Conservation (phyloP, 768 basidiomycete species). For the Clitopilus passeckerianus region DNA sequence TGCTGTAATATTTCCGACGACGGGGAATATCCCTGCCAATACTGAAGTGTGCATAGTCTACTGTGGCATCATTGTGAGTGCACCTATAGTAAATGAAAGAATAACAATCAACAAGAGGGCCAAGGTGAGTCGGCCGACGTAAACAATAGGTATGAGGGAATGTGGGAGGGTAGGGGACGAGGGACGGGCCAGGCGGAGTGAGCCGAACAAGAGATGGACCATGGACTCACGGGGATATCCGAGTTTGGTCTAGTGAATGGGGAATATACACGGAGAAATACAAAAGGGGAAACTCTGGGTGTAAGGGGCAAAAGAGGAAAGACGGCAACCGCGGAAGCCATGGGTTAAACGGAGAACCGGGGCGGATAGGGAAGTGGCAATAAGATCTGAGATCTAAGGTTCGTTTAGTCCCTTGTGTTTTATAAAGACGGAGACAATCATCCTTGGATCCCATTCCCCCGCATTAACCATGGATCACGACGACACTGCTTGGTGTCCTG, state of each 20-base stretch:
- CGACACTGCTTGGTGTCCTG: slow-evolving; percentile 79
- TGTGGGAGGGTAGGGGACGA: background rate
- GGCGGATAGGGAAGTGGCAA: background rate
- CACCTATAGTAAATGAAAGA: background rate
- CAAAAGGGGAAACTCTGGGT: background rate
- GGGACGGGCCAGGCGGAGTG: background rate
- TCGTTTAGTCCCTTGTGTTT: slow-evolving; percentile 5
- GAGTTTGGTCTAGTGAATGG: background rate
- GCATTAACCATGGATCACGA: slow-evolving; percentile 31
- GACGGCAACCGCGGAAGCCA: background rate
- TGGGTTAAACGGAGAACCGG: background rate
- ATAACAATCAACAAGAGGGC: background rate
- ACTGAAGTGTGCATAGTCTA: background rate
- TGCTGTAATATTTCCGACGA: background rate
- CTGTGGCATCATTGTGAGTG: background rate
- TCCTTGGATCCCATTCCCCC: slow-evolving; percentile 10
- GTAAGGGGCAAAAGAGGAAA: background rate
- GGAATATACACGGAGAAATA: background rate
- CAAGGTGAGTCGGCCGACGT: background rate
- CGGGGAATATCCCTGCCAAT: background rate
- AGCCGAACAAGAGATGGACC: background rate
- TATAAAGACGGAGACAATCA: slow-evolving; percentile 19
- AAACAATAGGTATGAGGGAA: background rate
- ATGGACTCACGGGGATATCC: background rate
- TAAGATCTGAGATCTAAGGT: background rate